These are phyloP conservation scores for Bertia moriformis DNA, from an alignment of 2,329 filamentous ascomycete genomes.

Conservation along the genomic window DNA sequence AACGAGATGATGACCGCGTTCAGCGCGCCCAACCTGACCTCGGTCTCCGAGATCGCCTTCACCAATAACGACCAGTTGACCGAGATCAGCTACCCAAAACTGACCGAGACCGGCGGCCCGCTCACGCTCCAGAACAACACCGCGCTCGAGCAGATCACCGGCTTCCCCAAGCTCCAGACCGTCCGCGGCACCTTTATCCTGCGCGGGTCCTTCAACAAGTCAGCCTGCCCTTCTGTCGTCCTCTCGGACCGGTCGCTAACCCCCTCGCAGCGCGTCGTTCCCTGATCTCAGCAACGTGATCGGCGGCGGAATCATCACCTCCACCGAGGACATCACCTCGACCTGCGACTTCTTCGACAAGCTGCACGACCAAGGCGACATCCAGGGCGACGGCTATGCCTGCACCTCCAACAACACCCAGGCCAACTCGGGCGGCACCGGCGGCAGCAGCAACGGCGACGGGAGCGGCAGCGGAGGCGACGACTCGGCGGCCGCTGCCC, in stretches of 20 bases:
- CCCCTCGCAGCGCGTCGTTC: conserved; percentile 47
- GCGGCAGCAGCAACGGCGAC: conserved; percentile 11
- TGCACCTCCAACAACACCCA: conserved; percentile 35
- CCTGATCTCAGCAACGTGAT: conserved; percentile 52
- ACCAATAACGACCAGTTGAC: conserved; percentile 44
- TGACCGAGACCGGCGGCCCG: conserved; percentile 61
- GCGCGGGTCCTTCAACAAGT: conserved; percentile 72
- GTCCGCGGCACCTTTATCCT: conserved; percentile 74
- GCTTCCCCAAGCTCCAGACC: conserved; percentile 52
- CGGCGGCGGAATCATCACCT: conserved; percentile 58
- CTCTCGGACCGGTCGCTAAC: conserved; percentile 3
- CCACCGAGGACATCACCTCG: conserved; percentile 42
- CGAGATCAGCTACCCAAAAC: conserved; percentile 63
- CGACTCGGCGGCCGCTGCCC: conserved; percentile 25
- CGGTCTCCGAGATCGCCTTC: conserved; percentile 46
- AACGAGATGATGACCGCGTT: conserved; percentile 51
- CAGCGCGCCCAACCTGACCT: conserved; percentile 55
- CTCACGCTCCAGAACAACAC: conserved; percentile 88
- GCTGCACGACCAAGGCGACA: conserved; percentile 22
- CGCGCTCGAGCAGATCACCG: conserved; percentile 44
- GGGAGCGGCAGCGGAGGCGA: too few species aligned
- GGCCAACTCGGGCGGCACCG: conserved; percentile 30
- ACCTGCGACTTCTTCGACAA: conserved; percentile 40
- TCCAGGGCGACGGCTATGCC: conserved; percentile 28
- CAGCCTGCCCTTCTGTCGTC: conserved; percentile 22